Conservation (phyloP, 805 yeast genomes). For the Kodamaea kakaduensis region DNA sequence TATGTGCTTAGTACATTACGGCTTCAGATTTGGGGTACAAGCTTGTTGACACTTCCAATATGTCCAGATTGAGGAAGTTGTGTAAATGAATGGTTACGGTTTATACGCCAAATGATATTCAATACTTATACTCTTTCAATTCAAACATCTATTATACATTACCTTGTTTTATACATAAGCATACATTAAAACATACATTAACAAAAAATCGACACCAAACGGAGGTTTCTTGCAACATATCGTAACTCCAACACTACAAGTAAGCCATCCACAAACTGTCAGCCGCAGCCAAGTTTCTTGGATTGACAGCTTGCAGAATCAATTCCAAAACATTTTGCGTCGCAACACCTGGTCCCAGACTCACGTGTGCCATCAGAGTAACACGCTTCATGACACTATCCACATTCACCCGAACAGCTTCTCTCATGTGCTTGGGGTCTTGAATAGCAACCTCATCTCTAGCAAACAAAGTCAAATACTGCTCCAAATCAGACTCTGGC, state of each 20-base stretch:
- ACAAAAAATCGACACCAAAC: too few relatives aligned
- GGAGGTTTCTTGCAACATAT: too few relatives aligned
- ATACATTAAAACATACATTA: too few relatives aligned
- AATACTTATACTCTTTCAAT: neutral
- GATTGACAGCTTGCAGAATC: slow-evolving; percentile 92
- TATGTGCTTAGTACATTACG: too few relatives aligned
- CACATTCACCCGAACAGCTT: slow-evolving; percentile 83
- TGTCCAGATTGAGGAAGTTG: too few relatives aligned
- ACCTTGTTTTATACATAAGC: too few relatives aligned
- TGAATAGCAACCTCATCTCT: slow-evolving; percentile 91
- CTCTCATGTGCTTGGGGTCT: slow-evolving; percentile 75
- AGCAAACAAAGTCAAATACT: slow-evolving; percentile 87
- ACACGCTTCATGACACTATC: slow-evolving; percentile 80
- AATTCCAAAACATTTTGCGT: slow-evolving; percentile 88
- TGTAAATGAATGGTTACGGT: too few relatives aligned
- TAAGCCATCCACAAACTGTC: slow-evolving; percentile 97
- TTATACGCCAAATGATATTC: too few relatives aligned
- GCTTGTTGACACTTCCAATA: too few relatives aligned
- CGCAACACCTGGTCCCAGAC: slow-evolving; percentile 67
- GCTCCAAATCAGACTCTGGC: slow-evolving; percentile 89
- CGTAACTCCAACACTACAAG: slow-evolving; percentile 45
- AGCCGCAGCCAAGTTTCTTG: slow-evolving; percentile 85
- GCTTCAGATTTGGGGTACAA: too few relatives aligned
- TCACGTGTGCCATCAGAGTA: slow-evolving; percentile 57
- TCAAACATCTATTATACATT: neutral